These are phyloP conservation scores for Sporisorium iseilematis-ciliati DNA, from an alignment of 1,284 basidiomycete genomes.

Conservation along the genomic window DNA sequence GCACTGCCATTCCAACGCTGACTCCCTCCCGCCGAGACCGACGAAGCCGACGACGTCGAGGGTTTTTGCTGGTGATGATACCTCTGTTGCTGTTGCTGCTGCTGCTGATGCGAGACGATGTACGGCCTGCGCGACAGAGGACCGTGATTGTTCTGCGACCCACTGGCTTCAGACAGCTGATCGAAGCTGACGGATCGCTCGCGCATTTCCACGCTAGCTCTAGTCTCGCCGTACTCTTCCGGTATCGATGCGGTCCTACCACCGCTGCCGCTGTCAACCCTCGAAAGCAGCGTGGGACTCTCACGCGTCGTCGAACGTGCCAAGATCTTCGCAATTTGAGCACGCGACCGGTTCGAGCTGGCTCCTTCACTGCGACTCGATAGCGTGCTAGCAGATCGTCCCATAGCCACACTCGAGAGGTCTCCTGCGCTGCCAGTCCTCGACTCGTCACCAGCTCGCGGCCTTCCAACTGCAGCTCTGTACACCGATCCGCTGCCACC, in stretches of 20 bases:
- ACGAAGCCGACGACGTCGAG: conserved; percentile 26
- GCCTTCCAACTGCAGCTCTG: not conserved
- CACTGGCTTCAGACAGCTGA: conserved; percentile 30
- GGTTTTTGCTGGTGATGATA: conserved; percentile 13
- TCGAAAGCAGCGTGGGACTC: conserved; percentile 8
- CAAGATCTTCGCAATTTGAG: conserved; percentile 61
- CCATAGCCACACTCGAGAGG: conserved; percentile 7
- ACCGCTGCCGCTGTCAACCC: conserved; percentile 12
- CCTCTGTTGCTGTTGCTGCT: conserved; percentile 34
- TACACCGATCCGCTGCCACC: not conserved
- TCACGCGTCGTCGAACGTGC: conserved; percentile 45
- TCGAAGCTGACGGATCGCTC: conserved; percentile 29
- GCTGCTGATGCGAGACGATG: conserved; percentile 4
- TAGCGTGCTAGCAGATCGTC: conserved; percentile 21
- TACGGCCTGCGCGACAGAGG: conserved; percentile 10
- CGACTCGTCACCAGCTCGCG: conserved; percentile 3
- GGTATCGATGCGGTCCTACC: conserved; percentile 3
- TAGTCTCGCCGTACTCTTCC: conserved; percentile 10
- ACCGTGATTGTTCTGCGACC: conserved; percentile 17
- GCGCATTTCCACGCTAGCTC: conserved; percentile 6
- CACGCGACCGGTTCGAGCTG: conserved; percentile 27
- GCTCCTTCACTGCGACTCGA: conserved; percentile 31
- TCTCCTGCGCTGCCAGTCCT: conserved; percentile 6
- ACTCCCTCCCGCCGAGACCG: conserved; percentile 2
- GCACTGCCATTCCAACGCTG: conserved; percentile 13